These are phyloP conservation scores for Cadophora malorum DNA, from an alignment of 2,329 filamentous ascomycete species.

Conservation along the genomic window DNA sequence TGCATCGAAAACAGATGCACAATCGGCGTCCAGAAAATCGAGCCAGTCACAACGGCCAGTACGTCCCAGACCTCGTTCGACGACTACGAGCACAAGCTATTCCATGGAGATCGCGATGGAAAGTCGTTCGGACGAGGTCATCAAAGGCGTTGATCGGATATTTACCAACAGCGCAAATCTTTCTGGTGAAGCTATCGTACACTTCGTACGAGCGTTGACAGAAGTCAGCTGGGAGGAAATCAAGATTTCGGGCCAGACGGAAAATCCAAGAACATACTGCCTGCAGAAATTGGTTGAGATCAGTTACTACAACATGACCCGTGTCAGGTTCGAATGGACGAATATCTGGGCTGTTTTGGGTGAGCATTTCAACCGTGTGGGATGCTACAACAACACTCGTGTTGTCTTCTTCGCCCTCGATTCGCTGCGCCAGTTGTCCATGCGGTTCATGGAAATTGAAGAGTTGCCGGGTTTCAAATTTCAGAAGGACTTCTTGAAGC, in stretches of 20 bases:
- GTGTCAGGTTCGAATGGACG: conserved; percentile 97
- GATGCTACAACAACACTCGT: conserved; percentile 93
- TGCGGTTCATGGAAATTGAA: conserved; percentile 99
- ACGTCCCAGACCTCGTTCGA: conserved; percentile 57
- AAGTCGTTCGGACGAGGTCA: conserved; percentile 89
- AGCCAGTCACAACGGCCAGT: conserved; percentile 60
- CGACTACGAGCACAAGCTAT: conserved; percentile 55
- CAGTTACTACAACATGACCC: conserved; percentile 99
- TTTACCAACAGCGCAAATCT: conserved; percentile 96
- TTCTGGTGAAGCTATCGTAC: conserved; percentile 91
- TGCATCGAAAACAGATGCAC: conserved; percentile 56
- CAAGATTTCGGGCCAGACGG: conserved; percentile 93
- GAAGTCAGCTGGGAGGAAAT: conserved; percentile 99
- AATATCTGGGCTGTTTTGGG: conserved; percentile 98
- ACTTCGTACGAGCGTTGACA: conserved; percentile 90
- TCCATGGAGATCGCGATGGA: conserved; percentile 86
- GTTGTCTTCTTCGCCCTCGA: conserved; percentile 98
- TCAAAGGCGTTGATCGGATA: conserved; percentile 91
- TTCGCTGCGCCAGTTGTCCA: conserved; percentile 91
- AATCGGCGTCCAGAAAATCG: conserved; percentile 66
- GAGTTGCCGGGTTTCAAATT: conserved; percentile 99
- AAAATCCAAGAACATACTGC: conserved; percentile 95
- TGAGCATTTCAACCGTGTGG: conserved; percentile 97
- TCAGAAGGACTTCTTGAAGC: conserved; percentile 98
- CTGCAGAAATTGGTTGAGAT: conserved; percentile 98